Conservation (phyloP, 2,329 filamentous ascomycete genomes). For the Pseudogymnoascus sp. region DNA sequence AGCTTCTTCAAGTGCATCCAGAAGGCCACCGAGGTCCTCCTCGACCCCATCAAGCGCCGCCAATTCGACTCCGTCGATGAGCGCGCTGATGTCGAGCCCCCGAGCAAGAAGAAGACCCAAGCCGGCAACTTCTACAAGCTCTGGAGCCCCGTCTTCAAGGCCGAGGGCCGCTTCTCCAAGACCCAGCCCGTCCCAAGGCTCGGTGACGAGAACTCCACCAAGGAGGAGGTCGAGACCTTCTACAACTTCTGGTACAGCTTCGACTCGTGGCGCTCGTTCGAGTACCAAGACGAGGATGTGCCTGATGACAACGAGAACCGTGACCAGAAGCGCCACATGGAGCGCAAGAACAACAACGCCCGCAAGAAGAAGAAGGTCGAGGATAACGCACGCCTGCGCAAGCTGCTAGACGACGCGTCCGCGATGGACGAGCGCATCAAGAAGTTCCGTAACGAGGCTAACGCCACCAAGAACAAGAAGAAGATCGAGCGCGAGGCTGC, state of each 20-base stretch:
- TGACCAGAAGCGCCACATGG: conserved; percentile 96
- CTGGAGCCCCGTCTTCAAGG: conserved; percentile 83
- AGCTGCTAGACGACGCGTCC: conserved; percentile 79
- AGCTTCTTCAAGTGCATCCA: conserved; percentile 99
- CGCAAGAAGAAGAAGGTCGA: conserved; percentile 99
- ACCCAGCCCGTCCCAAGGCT: conserved; percentile 79
- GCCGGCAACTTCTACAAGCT: conserved; percentile 93
- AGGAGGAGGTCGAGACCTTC: conserved; percentile 87
- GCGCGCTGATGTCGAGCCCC: conserved; percentile 82
- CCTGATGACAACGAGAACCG: conserved; percentile 98
- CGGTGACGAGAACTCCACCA: conserved; percentile 72
- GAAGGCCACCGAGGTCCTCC: conserved; percentile 88
- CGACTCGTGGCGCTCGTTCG: conserved; percentile 94
- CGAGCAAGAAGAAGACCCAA: conserved; percentile 78
- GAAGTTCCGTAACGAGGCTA: conserved; percentile 87
- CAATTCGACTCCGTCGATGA: conserved; percentile 98
- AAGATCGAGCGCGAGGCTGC: conserved; percentile 82
- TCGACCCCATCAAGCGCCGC: conserved; percentile 83
- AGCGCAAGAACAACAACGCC: conserved; percentile 96
- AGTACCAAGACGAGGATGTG: conserved; percentile 98
- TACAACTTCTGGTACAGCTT: conserved; percentile 99
- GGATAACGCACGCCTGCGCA: conserved; percentile 83
- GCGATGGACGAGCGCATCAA: conserved; percentile 91
- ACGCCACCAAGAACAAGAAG: conserved; percentile 95
- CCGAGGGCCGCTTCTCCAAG: conserved; percentile 89